Percentiles rank a stretch among this genome's conserved stretches.
Evolutionary conservation across 768 basidiomycete genomes (phyloP).

Genomic region (Tricholoma hemisulphureum): DNA sequence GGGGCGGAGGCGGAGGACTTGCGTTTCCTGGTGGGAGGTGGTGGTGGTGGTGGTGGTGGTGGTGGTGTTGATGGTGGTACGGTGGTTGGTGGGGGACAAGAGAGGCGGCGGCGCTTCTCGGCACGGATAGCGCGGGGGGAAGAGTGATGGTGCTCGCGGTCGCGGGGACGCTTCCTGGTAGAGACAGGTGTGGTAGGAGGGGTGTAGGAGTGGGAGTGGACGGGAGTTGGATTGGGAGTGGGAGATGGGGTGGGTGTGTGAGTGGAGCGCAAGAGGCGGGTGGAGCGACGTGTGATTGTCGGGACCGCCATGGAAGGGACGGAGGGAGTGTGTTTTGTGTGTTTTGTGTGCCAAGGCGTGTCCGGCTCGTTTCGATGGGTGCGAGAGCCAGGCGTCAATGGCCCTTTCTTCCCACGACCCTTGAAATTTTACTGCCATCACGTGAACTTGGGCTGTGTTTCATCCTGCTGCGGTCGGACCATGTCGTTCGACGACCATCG

Average conservation of each 20-base stretch:
- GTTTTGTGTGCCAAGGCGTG: not conserved
- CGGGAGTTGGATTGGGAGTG: too few relatives aligned
- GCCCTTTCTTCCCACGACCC: not conserved
- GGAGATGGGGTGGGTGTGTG: not conserved
- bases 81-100: not conserved
- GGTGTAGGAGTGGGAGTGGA: not conserved
- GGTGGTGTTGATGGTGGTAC: too few relatives aligned
- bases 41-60: too few relatives aligned
- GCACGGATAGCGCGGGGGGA: constrained; percentile 11
- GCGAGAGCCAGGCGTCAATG: not conserved
- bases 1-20: not conserved
- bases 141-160: not conserved
- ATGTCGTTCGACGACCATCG: too few relatives aligned
- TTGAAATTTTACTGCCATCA: not conserved
- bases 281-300: not conserved
- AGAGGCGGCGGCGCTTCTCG: constrained; percentile 12
- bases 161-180: not conserved
- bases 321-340: not conserved
- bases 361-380: too few relatives aligned
- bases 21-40: not conserved
- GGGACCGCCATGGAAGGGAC: not conserved
- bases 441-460: not conserved
- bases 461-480: too few relatives aligned
- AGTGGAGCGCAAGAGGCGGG: not conserved
- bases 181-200: not conserved